Percentiles rank a stretch among this genome's conserved stretches.
Conservation (phyloP, 257 asterid genomes). For the Lantana camara region DNA sequence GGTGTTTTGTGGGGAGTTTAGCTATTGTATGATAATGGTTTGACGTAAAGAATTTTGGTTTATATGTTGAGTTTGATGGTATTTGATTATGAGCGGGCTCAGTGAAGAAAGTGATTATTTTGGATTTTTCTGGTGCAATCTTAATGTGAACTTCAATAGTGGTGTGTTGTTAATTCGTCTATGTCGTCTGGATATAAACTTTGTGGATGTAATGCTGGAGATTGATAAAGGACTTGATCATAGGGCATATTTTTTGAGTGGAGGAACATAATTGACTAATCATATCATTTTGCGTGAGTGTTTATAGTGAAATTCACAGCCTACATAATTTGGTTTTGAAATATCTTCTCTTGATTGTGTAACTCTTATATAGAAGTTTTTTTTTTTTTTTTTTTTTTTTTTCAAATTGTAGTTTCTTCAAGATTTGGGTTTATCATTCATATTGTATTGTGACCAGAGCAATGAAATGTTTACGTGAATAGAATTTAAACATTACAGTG, state of each 20-base stretch:
- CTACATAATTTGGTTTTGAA: not conserved
- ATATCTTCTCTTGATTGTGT: not conserved
- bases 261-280: not conserved
- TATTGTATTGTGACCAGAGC: constrained; percentile 3
- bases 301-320: not conserved
- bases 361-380: not conserved
- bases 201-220: constrained; percentile 17
- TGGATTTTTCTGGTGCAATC: not conserved
- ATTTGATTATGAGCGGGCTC: not conserved
- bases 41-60: constrained; percentile 7
- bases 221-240: constrained; percentile 3
- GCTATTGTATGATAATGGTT: constrained; percentile 2
- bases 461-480: constrained; percentile 3
- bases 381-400: not conserved
- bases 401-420: not conserved
- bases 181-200: not conserved
- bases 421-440: not conserved
- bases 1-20: not conserved
- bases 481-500: not conserved
- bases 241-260: not conserved
- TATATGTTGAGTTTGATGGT: not conserved
- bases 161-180: not conserved
- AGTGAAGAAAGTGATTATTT: not conserved
- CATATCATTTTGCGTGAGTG: not conserved
- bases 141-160: not conserved